Percentiles rank a stretch among this genome's conserved stretches.
Evolutionary conservation across 768 basidiomycete species (phyloP).

Genomic region (Mycena haematopus): DNA sequence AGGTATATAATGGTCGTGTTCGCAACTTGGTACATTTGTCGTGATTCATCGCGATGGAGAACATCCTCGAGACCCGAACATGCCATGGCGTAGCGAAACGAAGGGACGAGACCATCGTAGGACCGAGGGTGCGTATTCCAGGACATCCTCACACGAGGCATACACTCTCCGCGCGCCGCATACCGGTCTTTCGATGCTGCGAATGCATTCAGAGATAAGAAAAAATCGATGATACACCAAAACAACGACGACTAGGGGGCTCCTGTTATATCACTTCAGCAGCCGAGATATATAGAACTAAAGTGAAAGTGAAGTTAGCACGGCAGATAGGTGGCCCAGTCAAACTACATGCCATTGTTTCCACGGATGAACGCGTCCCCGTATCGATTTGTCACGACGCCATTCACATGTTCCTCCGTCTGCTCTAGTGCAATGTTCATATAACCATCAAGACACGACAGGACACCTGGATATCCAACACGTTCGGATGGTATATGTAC

Average conservation of each 20-base stretch:
- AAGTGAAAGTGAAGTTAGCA: conserved; percentile 14
- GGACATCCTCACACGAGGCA: too few relatives aligned
- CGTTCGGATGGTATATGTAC: too few relatives aligned
- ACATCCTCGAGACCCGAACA: too few relatives aligned
- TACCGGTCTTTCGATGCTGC: not conserved
- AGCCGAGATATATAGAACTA: conserved; percentile 83
- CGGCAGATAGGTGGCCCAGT: not conserved
- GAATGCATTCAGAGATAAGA: not conserved
- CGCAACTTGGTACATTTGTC: too few relatives aligned
- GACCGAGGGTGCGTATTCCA: too few relatives aligned
- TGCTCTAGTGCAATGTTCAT: conserved; percentile 99
- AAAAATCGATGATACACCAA: conserved; percentile 21
- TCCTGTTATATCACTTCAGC: conserved; percentile 58
- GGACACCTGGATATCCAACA: conserved; percentile 62
- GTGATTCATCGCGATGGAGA: too few relatives aligned
- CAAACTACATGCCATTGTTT: conserved; percentile 73
- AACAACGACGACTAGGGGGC: conserved; percentile 10
- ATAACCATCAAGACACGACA: conserved; percentile 96
- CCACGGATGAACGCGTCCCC: conserved; percentile 96
- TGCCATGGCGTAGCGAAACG: too few relatives aligned
- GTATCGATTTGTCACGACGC: conserved; percentile 85
- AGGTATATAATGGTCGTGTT: too few relatives aligned
- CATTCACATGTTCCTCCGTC: conserved; percentile 94
- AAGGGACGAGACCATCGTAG: too few relatives aligned
- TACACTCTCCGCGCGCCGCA: too few relatives aligned